phyloP scores from a whole-genome alignment of 208 protist species.

The Trypanosoma boissoni region DNA sequence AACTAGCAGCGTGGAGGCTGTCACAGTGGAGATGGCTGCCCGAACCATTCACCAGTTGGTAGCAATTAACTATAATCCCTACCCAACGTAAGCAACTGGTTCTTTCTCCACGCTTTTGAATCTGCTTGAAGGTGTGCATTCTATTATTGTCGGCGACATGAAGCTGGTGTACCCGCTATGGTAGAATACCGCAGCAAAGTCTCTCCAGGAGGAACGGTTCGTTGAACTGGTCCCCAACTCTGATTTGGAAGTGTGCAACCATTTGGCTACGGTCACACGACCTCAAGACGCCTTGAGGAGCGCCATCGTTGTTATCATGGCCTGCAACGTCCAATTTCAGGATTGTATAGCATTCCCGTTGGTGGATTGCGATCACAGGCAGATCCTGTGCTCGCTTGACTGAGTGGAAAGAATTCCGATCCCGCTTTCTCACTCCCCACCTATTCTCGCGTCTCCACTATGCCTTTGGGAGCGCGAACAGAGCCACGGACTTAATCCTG shows the following conservation, averaged over 20 bases:
- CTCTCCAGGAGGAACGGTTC: neutral
- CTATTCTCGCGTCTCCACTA: neutral
- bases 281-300: neutral
- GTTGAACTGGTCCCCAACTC: neutral
- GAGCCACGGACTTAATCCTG: neutral
- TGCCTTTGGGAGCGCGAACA: neutral
- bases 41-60: neutral
- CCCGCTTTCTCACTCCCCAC: neutral
- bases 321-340: neutral
- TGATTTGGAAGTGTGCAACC: neutral
- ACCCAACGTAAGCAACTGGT: neutral
- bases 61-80: neutral
- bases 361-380: neutral
- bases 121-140: neutral
- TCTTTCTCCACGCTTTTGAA: neutral
- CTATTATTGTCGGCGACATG: neutral
- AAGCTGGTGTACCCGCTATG: neutral
- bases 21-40: neutral
- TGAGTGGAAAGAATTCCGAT: neutral
- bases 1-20: neutral
- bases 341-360: neutral
- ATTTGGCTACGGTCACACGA: neutral
- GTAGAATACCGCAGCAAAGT: neutral
- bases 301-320: neutral
- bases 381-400: neutral